Evolutionary conservation across 345 rosid genomes (phyloP).

Genomic region (Gossypium rotundifolium): DNA sequence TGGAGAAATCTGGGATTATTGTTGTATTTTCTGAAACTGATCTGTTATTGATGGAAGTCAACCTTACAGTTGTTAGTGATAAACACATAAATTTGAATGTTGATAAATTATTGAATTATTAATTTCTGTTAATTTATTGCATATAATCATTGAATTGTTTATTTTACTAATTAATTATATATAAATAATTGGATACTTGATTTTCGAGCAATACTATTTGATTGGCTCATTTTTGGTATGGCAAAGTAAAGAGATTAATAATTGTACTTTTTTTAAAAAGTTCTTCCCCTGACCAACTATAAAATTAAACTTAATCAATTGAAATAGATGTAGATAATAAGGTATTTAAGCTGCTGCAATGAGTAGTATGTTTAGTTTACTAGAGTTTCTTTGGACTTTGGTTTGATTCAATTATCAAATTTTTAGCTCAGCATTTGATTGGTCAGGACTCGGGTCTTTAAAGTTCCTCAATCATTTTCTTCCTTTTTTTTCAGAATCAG

Average conservation of each 20-base stretch:
- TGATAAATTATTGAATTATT: too few species aligned
- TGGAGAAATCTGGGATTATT: background rate
- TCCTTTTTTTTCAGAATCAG: background rate
- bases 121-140: too few species aligned
- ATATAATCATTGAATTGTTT: too few species aligned
- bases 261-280: too few species aligned
- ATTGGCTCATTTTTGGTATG: too few species aligned
- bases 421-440: background rate
- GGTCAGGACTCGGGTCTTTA: background rate
- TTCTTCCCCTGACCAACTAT: background rate
- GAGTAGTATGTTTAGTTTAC: background rate
- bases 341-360: background rate
- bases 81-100: too few species aligned
- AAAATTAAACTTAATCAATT: background rate
- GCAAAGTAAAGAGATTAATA: too few species aligned
- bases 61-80: too few species aligned
- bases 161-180: too few species aligned
- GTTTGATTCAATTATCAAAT: background rate
- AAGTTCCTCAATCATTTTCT: background rate
- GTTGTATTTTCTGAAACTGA: background rate
- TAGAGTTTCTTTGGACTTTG: background rate
- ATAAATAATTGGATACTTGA: too few species aligned
- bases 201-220: too few species aligned
- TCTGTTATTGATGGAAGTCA: background rate
- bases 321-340: background rate